Evolutionary conservation across 192 early-diverging fungal species (phyloP), one percentile per base, ranked within the genome.

Genomic region (Chytriomyces sp.): DNA sequence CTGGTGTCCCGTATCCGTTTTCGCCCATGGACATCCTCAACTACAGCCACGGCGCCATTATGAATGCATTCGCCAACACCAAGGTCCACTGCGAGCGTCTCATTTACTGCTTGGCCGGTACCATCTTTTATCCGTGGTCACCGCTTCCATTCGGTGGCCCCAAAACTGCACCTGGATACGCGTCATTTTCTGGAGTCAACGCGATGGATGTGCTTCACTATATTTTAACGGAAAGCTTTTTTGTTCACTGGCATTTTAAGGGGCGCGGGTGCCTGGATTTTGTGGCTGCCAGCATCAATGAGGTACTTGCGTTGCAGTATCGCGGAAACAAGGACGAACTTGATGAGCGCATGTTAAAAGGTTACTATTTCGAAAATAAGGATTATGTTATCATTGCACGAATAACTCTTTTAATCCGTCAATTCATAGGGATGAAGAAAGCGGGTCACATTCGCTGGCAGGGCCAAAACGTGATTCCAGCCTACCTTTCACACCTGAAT

Each of bases 391-490:
- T 49, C 0, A 17, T 49, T 49, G 10, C 41, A 10, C 12, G n/a
- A 49, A 49, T n/a, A 49, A 17, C 10, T n/a, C 41, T n/a, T 17
- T n/a, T 0, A 17, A n/a, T 49, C 12, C 41, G 12, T 17, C 41
- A 10, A 17, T n/a, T 49, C 41, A 17, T 0, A 17, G n/a, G 41
- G 41, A 10, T 49, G 0, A 49, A 49, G n/a, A 10, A n/a, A 25
- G 54, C 54, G 6, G 54, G 54, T 28, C 54, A 56, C 22, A 56
- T 56, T 56, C 22, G 30, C 14, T 56, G 54, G 54, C 54, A 56
- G 7, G 54, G 54, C 22, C 22, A n/a, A 8, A 30, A n/a, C 54
- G 22, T 56, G 6, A 56, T 56, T 17, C 54, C 54, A 8, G 54
- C n/a, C 7, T 56, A 56, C 22, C 8, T 56, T n/a, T 17, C 12